Conservation (phyloP, 345 rosid species). For the Heritiera littoralis region DNA sequence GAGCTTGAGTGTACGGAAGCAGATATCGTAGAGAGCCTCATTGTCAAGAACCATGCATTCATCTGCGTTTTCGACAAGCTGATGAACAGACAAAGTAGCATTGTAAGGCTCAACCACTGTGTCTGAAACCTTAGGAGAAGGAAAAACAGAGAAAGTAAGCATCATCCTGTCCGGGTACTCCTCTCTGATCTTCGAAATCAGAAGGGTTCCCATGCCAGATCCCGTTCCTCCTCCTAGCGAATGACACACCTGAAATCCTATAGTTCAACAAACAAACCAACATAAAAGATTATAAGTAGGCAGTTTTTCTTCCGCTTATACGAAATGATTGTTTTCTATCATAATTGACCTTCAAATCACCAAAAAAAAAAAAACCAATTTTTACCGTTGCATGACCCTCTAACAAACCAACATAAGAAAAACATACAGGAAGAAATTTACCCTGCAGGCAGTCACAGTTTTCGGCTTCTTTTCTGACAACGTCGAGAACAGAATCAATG, state of each 20-base stretch:
- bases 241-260: slow-evolving; percentile 68
- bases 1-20: slow-evolving; percentile 66
- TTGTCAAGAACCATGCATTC: slow-evolving; percentile 61
- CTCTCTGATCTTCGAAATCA: slow-evolving; percentile 69
- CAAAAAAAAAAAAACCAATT: not conserved
- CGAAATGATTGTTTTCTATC: too few species aligned
- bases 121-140: slow-evolving; percentile 45
- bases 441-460: slow-evolving; percentile 44
- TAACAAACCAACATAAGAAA: not conserved
- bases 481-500: slow-evolving; percentile 43
- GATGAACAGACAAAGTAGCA: slow-evolving; percentile 66
- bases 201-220: slow-evolving; percentile 65
- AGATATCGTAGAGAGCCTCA: slow-evolving; percentile 52
- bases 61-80: slow-evolving; percentile 65
- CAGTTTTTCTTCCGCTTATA: too few species aligned
- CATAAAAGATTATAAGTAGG: not conserved
- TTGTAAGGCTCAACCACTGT: slow-evolving; percentile 71
- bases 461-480: slow-evolving; percentile 45
- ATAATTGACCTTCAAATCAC: too few species aligned
- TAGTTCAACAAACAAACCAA: not conserved
- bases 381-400: too few species aligned
- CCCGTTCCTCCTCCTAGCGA: slow-evolving; percentile 70
- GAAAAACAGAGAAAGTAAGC: slow-evolving; percentile 66
- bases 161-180: slow-evolving; percentile 74
- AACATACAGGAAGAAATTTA: not conserved